Percentiles rank a stretch among this genome's conserved stretches.
These are phyloP conservation scores for Coemansia erecta DNA, from an alignment of 192 early-diverging fungal species.

Conservation along the genomic window DNA sequence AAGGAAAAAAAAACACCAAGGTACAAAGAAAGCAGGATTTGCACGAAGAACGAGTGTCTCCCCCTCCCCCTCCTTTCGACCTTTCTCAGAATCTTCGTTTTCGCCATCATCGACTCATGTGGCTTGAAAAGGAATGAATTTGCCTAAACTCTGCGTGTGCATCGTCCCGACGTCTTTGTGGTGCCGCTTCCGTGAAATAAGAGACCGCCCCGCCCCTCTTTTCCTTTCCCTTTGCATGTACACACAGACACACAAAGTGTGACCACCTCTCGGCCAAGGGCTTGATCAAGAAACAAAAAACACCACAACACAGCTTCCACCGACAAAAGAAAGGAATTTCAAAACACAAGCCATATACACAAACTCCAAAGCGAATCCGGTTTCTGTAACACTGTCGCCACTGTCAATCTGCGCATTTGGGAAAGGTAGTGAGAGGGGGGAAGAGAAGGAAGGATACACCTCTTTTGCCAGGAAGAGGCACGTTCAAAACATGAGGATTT, in stretches of 20 bases:
- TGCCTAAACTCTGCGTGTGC: background rate
- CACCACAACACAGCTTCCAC: constrained; percentile 15
- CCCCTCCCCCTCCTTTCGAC: too few species aligned
- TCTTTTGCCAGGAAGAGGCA: too few species aligned
- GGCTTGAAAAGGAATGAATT: constrained; percentile 1
- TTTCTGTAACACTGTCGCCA: background rate
- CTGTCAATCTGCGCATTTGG: background rate
- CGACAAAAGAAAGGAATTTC: constrained; percentile 4
- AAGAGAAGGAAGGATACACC: too few species aligned
- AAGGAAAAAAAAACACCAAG: background rate
- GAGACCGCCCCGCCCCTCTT: too few species aligned
- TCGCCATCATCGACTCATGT: background rate
- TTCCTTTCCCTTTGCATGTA: too few species aligned
- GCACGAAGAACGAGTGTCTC: too few species aligned
- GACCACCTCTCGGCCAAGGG: background rate
- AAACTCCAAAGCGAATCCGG: background rate
- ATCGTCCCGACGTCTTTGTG: background rate
- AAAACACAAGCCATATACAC: constrained; percentile 14
- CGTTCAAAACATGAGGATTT: too few species aligned
- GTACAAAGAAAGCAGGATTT: too few species aligned
- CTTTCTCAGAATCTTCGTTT: too few species aligned
- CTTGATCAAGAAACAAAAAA: constrained; percentile 7
- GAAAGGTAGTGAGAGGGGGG: too few species aligned
- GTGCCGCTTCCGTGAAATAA: background rate
- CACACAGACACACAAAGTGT: background rate